A percentile compares a stretch with the other conserved stretches of the same genome.
Evolutionary conservation across 768 basidiomycete species (phyloP).

Genomic region (Mycena capillaripes): DNA sequence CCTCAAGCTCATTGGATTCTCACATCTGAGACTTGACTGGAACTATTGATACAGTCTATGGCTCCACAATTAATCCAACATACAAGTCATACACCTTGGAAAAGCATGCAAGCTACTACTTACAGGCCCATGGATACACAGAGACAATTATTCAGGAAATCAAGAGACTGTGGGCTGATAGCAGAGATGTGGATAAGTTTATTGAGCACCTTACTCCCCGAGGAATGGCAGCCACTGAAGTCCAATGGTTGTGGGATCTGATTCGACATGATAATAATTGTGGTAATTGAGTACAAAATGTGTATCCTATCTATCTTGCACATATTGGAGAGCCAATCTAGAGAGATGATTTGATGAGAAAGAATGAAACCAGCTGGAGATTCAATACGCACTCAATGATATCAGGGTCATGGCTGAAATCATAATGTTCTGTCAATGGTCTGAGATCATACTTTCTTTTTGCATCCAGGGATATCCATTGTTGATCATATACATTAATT

Average conservation of each 20-base stretch:
- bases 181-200: not conserved
- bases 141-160: not conserved
- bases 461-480: not conserved
- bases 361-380: not conserved
- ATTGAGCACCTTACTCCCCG: not conserved
- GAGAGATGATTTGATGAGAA: not conserved
- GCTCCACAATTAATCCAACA: not conserved
- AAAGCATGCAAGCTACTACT: not conserved
- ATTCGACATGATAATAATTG: not conserved
- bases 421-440: not conserved
- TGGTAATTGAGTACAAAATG: not conserved
- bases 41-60: not conserved
- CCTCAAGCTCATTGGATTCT: not conserved
- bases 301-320: not conserved
- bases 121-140: not conserved
- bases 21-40: not conserved
- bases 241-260: conserved; percentile 1
- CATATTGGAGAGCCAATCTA: not conserved
- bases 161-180: not conserved
- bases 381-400: not conserved
- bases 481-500: not conserved
- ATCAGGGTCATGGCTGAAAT: not conserved
- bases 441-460: not conserved
- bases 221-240: not conserved
- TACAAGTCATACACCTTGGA: not conserved